phyloP scores from a whole-genome alignment of 768 basidiomycete species.

The Auricularia sp. region DNA sequence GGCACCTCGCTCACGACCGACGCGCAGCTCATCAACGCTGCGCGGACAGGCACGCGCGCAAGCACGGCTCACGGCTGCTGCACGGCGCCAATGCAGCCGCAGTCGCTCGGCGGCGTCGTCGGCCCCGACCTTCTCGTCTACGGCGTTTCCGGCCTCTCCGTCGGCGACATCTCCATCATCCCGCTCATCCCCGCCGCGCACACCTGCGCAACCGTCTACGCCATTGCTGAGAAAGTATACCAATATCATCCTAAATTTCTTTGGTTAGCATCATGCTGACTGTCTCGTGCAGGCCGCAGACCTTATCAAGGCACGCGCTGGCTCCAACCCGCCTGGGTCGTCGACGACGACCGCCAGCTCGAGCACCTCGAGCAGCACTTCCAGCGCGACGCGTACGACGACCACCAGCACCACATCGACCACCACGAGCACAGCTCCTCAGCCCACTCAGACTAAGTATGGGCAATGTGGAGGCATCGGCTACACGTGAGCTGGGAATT shows the following conservation, averaged over 20 bases:
- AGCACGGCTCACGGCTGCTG: conserved; percentile 20
- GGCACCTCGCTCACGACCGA: conserved; percentile 7
- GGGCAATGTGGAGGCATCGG: conserved; percentile 3
- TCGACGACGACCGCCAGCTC: not conserved
- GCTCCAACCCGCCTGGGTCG: not conserved
- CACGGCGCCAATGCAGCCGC: conserved; percentile 34
- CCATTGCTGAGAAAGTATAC: conserved; percentile 8
- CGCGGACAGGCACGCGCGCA: conserved; percentile 11
- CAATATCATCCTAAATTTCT: not conserved
- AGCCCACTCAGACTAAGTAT: not conserved
- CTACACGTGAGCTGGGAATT: not conserved
- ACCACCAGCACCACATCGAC: conserved; percentile 3
- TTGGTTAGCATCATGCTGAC: not conserved
- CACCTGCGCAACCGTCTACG: conserved; percentile 13
- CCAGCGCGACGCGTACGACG: not conserved
- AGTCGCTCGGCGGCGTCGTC: conserved; percentile 34
- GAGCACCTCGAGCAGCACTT: not conserved
- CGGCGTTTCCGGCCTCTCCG: conserved; percentile 33
- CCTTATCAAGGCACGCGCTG: conserved; percentile 13
- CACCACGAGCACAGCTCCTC: not conserved
- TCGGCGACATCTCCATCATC: conserved; percentile 20
- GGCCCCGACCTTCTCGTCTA: conserved; percentile 34
- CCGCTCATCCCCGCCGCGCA: conserved; percentile 16
- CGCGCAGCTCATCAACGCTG: conserved; percentile 14
- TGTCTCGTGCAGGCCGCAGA: conserved; percentile 16